A percentile compares a stretch with the other conserved stretches of the same genome.
Conservation (phyloP, 352 stramenopile species). For the Peronosclerospora sorghi region DNA sequence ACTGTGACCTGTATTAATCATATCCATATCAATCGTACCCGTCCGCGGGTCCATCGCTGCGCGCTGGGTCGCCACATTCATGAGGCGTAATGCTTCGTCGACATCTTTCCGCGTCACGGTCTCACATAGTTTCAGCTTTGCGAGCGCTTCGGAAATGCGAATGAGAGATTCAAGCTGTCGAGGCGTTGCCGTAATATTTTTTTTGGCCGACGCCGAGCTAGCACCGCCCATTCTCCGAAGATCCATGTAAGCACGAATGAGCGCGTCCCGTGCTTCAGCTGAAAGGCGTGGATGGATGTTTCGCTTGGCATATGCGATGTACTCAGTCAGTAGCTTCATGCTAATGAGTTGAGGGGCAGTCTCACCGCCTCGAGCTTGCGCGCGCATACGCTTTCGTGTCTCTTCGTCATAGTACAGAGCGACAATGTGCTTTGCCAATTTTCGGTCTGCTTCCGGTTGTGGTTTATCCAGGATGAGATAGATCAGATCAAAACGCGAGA, state of each 20-base stretch:
- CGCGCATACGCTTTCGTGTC: constrained; percentile 29
- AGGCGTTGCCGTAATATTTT: constrained; percentile 97
- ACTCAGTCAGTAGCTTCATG: constrained; percentile 86
- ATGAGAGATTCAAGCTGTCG: constrained; percentile 98
- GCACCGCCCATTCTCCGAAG: constrained; percentile 65
- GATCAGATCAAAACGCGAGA: constrained; percentile 99
- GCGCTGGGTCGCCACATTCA: constrained; percentile 95
- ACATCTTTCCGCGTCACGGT: constrained; percentile 80
- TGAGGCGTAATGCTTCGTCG: constrained; percentile 91
- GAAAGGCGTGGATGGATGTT: constrained; percentile 88
- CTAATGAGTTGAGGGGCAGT: constrained; percentile 45
- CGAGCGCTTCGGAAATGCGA: constrained; percentile 94
- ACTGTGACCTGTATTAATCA: constrained; percentile 93
- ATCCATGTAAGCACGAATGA: constrained; percentile 92
- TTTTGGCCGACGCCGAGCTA: constrained; percentile 53
- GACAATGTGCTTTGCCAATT: constrained; percentile 95
- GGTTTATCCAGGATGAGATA: constrained; percentile 98
- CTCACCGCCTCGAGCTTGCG: constrained; percentile 17
- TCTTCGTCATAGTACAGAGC: constrained; percentile 91
- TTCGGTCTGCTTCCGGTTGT: constrained; percentile 88
- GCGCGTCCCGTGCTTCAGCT: constrained; percentile 79
- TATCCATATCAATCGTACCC: constrained; percentile 99
- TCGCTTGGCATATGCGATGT: constrained; percentile 93
- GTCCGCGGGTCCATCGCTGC: constrained; percentile 96
- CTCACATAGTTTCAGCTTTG: constrained; percentile 88